Conservation (phyloP, 768 basidiomycete genomes). For the Russula abietina region DNA sequence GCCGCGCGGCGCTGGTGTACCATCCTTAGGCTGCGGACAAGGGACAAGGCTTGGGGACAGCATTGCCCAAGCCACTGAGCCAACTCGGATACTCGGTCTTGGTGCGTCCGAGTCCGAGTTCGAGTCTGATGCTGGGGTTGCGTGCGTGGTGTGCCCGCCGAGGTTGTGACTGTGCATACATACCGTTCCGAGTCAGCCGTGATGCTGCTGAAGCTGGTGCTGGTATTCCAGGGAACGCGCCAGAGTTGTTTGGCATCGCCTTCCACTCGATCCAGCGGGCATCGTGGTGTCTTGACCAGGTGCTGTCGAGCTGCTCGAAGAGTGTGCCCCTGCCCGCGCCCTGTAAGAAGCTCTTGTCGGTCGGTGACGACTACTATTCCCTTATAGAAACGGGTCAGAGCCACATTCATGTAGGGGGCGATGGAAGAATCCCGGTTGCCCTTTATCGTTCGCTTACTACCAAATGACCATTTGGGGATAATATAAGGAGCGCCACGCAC, state of each 20-base stretch:
- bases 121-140: neutral
- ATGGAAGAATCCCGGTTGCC: slow-evolving; percentile 43
- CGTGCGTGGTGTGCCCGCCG: neutral
- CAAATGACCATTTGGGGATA: no score
- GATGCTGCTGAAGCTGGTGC: no score
- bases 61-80: no score
- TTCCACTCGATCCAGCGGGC: slow-evolving; percentile 34
- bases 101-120: neutral
- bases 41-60: no score
- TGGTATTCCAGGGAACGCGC: slow-evolving; percentile 1
- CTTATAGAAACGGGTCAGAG: slow-evolving; percentile 37
- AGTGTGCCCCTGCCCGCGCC: slow-evolving; percentile 35
- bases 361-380: slow-evolving; percentile 47
- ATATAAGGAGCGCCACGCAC: neutral
- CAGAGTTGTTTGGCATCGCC: neutral
- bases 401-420: slow-evolving; percentile 43
- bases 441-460: no score
- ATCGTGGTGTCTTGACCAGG: slow-evolving; percentile 28
- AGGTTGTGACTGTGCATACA: neutral
- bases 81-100: neutral
- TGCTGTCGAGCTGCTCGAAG: slow-evolving; percentile 35
- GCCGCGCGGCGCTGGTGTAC: no score
- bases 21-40: no score
- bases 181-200: neutral
- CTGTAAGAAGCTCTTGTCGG: slow-evolving; percentile 38